Evolutionary conservation across 2,329 filamentous ascomycete genomes (phyloP), one percentile per base, ranked within the genome.

Genomic region (Ramularia collo-cygni): DNA sequence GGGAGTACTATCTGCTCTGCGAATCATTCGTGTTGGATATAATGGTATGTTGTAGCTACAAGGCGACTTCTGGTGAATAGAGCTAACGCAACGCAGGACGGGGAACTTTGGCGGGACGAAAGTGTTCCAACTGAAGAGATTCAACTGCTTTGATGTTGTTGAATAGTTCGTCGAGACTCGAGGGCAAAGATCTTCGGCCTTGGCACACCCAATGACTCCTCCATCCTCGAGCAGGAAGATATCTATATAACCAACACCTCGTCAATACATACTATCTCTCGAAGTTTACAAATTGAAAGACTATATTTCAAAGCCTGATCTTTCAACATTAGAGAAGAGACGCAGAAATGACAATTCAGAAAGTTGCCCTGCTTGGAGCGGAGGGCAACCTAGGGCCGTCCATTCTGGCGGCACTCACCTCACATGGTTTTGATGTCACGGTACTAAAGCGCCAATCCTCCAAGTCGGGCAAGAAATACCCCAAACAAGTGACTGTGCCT

Each of bases 371-470:
- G 33, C 56, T 69, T 26, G 68, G 68, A 9, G 65, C 66, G 47
- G 57, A 61, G 42, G 67, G 68, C 33, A 69, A 68, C 36, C 58
- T 71, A 13, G 68, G 68, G 1, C 62, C 62, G 6, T 50, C 60
- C 8, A 55, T 72, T 30, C 54, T 71, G 17, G 40, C 60, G 8
- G 58, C 61, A 4, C 65, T 74, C 33, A 51, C 66, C 5, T 44
- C 58, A 4, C 60, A 59, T n/a, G 56, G 60, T 8, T 76, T 81
- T 62, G 64, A 68, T 40, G 62, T 79, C 38, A 76, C 74, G 7
- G 65, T 76, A 28, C 67, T 81, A 34, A 72, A 70, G 16, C 75
- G 79, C 14, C 40, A 52, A 14, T 58, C 63, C 28, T 75, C 71
- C 4, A 60, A 44, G 9, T 64, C 65, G 54, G 58, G 19, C 62